Percentiles rank a stretch among this genome's conserved stretches.
Evolutionary conservation across 345 rosid species (phyloP).

Genomic region (Carallia pectinifolia): DNA sequence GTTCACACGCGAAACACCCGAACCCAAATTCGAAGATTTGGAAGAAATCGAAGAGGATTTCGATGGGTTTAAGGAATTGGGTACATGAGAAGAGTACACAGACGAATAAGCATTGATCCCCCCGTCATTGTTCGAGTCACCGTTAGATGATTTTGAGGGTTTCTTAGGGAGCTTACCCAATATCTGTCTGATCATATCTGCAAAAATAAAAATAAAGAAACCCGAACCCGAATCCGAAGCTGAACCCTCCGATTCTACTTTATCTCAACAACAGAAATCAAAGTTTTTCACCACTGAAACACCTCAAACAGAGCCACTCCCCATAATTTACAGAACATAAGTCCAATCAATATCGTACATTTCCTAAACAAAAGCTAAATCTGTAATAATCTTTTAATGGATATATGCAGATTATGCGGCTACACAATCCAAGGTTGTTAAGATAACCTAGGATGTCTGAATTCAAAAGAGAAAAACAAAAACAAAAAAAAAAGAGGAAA

Average conservation of each 20-base stretch:
- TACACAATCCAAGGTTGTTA: constrained; percentile 8
- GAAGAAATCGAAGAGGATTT: constrained; percentile 25
- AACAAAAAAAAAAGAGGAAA: background rate
- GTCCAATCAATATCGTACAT: background rate
- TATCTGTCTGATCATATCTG: constrained; percentile 78
- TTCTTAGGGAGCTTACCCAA: constrained; percentile 69
- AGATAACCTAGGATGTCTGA: no score
- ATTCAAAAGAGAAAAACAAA: background rate
- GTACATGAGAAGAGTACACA: background rate
- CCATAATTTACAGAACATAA: constrained; percentile 5
- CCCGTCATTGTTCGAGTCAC: constrained; percentile 11
- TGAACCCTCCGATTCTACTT: constrained; percentile 12
- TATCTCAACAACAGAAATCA: constrained; percentile 13
- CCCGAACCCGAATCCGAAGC: constrained; percentile 7
- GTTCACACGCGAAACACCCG: background rate
- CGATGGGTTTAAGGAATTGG: background rate
- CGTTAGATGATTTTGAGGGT: constrained; percentile 57
- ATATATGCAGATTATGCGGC: constrained; percentile 4
- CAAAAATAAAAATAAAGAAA: background rate
- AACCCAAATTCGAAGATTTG: constrained; percentile 5
- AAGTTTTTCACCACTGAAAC: constrained; percentile 14
- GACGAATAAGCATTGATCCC: constrained; percentile 6
- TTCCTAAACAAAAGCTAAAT: constrained; percentile 3
- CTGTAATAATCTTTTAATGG: background rate
- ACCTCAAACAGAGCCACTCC: constrained; percentile 20